A percentile compares a stretch with the other conserved stretches of the same genome.
phyloP scores from a whole-genome alignment of 129 eudicot genomes.

The Arctium lappa region DNA sequence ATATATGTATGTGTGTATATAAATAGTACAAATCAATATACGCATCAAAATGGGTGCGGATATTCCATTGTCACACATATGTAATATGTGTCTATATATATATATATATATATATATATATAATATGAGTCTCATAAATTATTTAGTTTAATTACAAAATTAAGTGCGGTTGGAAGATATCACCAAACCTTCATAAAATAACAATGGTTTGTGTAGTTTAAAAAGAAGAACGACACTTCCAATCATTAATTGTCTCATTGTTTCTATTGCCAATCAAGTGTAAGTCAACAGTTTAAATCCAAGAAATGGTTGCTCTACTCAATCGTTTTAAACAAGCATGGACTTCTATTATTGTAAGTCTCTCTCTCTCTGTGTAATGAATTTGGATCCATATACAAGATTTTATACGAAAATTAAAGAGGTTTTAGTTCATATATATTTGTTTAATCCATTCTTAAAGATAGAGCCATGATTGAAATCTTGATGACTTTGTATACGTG shows the following conservation, averaged over 20 bases:
- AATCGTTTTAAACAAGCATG: constrained; percentile 12
- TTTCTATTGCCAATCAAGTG: constrained; percentile 6
- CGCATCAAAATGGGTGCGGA: too few species aligned
- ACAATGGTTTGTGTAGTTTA: constrained; percentile 12
- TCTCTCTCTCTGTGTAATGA: background rate
- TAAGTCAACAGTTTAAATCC: background rate
- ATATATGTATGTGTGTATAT: background rate
- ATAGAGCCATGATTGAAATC: background rate
- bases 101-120: background rate
- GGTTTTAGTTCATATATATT: background rate
- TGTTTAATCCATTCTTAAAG: background rate
- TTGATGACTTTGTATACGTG: background rate
- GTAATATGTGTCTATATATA: background rate
- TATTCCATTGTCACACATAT: background rate
- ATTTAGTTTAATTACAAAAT: constrained; percentile 15
- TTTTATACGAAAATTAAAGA: background rate
- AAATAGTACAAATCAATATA: too few species aligned
- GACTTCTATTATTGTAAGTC: constrained; percentile 28
- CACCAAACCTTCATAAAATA: constrained; percentile 28
- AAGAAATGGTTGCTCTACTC: constrained; percentile 27
- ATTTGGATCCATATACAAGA: background rate
- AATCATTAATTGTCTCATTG: constrained; percentile 6
- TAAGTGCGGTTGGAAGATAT: constrained; percentile 7
- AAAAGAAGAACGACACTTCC: constrained; percentile 22
- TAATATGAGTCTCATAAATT: background rate